Conservation (phyloP, 192 early-diverging fungal genomes). For the Coemansia sp. region DNA sequence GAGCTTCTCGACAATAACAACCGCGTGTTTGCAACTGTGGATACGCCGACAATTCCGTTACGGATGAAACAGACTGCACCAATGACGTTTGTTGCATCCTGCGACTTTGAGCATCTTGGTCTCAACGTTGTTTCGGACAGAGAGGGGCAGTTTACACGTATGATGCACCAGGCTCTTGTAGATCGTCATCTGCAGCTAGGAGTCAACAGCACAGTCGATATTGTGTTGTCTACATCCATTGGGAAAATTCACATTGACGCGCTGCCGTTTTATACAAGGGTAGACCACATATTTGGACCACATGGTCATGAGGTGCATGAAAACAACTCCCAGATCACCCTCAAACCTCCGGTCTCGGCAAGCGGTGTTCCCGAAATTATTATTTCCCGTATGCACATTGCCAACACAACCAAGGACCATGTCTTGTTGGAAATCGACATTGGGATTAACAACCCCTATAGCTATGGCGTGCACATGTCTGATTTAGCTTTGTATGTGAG, state of each 20-base stretch:
- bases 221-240: slow-evolving; percentile 26
- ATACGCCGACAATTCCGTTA: slow-evolving; percentile 10
- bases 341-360: not conserved
- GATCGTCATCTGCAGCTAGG: slow-evolving; percentile 15
- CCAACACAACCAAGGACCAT: slow-evolving; percentile 25
- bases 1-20: slow-evolving; percentile 21
- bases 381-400: slow-evolving; percentile 28
- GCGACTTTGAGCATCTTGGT: slow-evolving; percentile 32
- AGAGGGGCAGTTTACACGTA: slow-evolving; percentile 24
- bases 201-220: slow-evolving; percentile 31
- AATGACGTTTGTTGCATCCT: slow-evolving; percentile 14
- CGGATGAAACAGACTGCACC: slow-evolving; percentile 11
- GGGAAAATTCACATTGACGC: slow-evolving; percentile 22
- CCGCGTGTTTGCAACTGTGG: slow-evolving; percentile 25
- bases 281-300: slow-evolving; percentile 15
- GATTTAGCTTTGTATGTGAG: slow-evolving; percentile 28
- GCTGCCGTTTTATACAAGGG: slow-evolving; percentile 14
- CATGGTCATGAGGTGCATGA: not conserved
- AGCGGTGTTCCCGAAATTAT: slow-evolving; percentile 6
- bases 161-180: slow-evolving; percentile 22
- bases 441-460: slow-evolving; percentile 28
- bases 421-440: slow-evolving; percentile 21
- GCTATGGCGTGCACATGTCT: slow-evolving; percentile 37
- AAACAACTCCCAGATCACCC: not conserved
- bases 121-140: slow-evolving; percentile 16